phyloP scores from a whole-genome alignment of 2,329 filamentous ascomycete genomes.

The Pyricularia grisea region DNA sequence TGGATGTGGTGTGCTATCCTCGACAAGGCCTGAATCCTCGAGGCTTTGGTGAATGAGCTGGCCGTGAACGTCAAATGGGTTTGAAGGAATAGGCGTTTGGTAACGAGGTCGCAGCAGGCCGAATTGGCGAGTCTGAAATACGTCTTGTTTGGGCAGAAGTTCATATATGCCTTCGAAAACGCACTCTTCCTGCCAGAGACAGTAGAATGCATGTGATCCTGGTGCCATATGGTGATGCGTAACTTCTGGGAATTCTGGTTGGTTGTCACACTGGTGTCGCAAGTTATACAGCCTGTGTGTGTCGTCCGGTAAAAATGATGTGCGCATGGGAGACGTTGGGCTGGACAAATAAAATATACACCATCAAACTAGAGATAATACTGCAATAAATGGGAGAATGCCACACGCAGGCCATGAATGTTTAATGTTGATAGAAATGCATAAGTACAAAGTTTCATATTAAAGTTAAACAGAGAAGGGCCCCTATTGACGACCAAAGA shows the following conservation, averaged over 20 bases:
- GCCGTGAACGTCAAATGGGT: conserved; percentile 62
- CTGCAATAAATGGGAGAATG: no score
- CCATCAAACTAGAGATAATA: no score
- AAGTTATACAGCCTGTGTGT: neutral
- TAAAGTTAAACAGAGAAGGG: no score
- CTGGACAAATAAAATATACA: no score
- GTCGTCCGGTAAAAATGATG: neutral
- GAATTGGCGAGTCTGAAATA: conserved; percentile 59
- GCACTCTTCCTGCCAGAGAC: conserved; percentile 42
- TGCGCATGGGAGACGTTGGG: no score
- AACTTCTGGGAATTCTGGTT: neutral
- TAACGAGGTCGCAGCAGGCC: conserved; percentile 61
- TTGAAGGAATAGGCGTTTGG: conserved; percentile 59
- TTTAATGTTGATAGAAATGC: no score
- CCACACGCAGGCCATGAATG: no score
- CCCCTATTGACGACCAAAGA: no score
- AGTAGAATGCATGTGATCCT: conserved; percentile 40
- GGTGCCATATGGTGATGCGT: conserved; percentile 32
- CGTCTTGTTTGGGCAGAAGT: conserved; percentile 37
- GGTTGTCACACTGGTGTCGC: neutral
- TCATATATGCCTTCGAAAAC: conserved; percentile 42
- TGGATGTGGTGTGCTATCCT: conserved; percentile 72
- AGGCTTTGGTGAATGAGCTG: conserved; percentile 65
- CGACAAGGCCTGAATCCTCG: conserved; percentile 63
- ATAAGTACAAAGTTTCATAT: no score